Percentiles rank a stretch among this genome's conserved stretches.
Conservation (phyloP, 163 green algal species). For the Chlorella variabilis region DNA sequence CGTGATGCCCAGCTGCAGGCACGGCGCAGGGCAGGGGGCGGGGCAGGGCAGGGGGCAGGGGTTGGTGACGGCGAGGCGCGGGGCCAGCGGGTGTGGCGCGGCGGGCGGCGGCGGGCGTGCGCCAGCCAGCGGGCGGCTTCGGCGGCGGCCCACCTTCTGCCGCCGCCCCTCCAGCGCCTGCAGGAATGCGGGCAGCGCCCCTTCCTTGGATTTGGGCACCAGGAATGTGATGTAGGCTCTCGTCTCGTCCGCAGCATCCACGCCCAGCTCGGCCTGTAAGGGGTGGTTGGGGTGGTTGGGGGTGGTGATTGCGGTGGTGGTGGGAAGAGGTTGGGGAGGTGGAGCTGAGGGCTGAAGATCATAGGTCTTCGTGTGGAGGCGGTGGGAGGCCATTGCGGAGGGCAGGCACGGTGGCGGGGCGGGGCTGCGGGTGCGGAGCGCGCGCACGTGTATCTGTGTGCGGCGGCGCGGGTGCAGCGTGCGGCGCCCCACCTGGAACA, state of each 20-base stretch:
- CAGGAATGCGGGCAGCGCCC: constrained; percentile 63
- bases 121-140: too few relatives aligned
- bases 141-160: constrained; percentile 1
- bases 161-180: constrained; percentile 57
- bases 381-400: too few relatives aligned
- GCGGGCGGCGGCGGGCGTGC: too few relatives aligned
- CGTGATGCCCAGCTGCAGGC: constrained; percentile 63
- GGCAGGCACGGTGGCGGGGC: too few relatives aligned
- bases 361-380: too few relatives aligned
- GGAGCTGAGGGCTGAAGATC: too few relatives aligned
- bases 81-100: too few relatives aligned
- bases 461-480: too few relatives aligned
- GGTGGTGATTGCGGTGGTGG: background rate
- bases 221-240: constrained; percentile 70
- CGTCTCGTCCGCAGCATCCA: constrained; percentile 67
- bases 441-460: too few relatives aligned
- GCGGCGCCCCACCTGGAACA: constrained; percentile 17
- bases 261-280: constrained; percentile 56
- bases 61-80: too few relatives aligned
- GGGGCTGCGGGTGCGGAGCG: too few relatives aligned
- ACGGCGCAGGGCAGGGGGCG: background rate
- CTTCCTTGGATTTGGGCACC: constrained; percentile 56
- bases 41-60: background rate
- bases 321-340: background rate
- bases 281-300: background rate